Evolutionary conservation across 2,329 filamentous ascomycete species (phyloP), one percentile per base, ranked within the genome.

Genomic region (Knoxdaviesia proteae): DNA sequence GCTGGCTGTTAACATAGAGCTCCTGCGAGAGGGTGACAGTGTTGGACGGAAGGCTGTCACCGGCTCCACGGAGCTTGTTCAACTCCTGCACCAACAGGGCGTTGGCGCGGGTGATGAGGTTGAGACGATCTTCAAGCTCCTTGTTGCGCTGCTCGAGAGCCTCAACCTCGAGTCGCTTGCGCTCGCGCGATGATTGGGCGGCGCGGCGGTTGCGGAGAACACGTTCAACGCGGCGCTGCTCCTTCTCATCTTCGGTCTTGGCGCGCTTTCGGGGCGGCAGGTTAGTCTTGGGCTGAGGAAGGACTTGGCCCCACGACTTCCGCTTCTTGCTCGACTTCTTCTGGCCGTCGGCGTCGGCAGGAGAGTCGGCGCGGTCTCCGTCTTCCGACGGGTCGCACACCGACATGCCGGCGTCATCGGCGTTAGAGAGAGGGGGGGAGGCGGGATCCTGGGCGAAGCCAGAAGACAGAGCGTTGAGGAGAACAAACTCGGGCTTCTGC

Each of bases 201-300:
- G 90, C 90, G 46, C 87, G 83, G 50, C 90, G 84, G 58, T 98
- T 98, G 38, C 90, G 80, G 52, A 96, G 84, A 49, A 98, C 90
- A 48, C 90, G 84, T 67, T 98, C 90, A 44, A 96, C 92, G 47
- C 90, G 82, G 38, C 90, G 81, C 61, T 98, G 90, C 63, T 96
- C 90, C 65, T 98, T 98, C 62, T 98, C 90, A 55, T 94, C 90
- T 54, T 93, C 88, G 3, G 90, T 98, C 72, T 96, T 98, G 52
- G 90, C 90, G 48, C 90, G 84, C 74, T 98, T 98, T 50, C 82
- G 84, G 36, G 88, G 88, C 47, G 88, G 88, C 6, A 96, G 75
- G 56, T 88, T 92, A 33, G 90, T 96, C 71, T 94, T 96, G 38
- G 90, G 90, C 56, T 92, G 84, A 11, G 90, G 90, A 36, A 96